A percentile compares a stretch with the other conserved stretches of the same genome.
Conservation (phyloP, 257 asterid genomes). For the Agastache rugosa region DNA sequence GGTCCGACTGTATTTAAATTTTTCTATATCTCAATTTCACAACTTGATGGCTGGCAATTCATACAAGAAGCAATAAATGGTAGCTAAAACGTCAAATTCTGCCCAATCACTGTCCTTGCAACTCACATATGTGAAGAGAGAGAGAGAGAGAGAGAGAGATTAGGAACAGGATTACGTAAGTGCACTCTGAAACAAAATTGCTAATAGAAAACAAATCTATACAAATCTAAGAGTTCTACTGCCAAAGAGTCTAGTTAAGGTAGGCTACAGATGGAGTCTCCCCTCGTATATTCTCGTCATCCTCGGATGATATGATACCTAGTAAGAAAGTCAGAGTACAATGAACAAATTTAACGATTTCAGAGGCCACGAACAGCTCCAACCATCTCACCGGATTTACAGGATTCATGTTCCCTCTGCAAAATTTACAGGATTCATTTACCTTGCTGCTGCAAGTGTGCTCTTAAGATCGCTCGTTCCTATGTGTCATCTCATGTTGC, state of each 20-base stretch:
- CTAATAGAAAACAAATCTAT: constrained; percentile 16
- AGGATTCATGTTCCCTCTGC: constrained; percentile 48
- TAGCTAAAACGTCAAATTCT: constrained; percentile 7
- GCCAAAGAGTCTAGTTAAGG: constrained; percentile 28
- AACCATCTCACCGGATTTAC: constrained; percentile 45
- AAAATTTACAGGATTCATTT: constrained; percentile 43
- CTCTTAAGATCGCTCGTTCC: background rate
- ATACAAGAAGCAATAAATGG: background rate
- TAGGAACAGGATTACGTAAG: background rate
- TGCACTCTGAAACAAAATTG: constrained; percentile 1
- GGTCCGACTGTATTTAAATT: background rate
- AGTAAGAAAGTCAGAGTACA: background rate
- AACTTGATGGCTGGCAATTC: constrained; percentile 18
- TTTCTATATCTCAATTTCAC: background rate
- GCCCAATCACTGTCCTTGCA: background rate
- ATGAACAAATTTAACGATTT: constrained; percentile 18
- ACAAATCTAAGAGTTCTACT: constrained; percentile 28
- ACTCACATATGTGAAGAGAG: background rate
- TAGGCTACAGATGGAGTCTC: constrained; percentile 29
- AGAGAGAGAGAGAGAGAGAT: background rate
- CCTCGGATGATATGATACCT: constrained; percentile 38
- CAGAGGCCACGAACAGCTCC: constrained; percentile 31
- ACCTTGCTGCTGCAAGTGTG: constrained; percentile 1
- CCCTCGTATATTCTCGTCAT: constrained; percentile 35
- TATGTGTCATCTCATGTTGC: constrained; percentile 78